Evolutionary conservation across 768 basidiomycete species (phyloP).

Genomic region (Termitomyces bulborhizus): DNA sequence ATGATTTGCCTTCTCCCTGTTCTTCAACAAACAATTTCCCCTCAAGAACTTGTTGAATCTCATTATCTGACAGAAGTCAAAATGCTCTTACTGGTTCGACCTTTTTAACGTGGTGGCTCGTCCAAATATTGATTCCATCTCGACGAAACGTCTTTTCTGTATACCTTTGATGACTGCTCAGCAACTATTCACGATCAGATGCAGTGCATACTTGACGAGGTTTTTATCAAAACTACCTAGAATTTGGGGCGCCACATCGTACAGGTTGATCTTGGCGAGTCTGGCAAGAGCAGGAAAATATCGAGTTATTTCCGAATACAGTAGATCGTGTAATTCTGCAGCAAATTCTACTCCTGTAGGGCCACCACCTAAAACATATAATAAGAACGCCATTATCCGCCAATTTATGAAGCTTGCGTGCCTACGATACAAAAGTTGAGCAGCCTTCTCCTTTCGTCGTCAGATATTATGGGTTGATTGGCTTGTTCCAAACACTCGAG

Average conservation of each 20-base stretch:
- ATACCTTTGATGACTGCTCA: slow-evolving; percentile 35
- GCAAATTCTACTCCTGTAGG: slow-evolving; percentile 81
- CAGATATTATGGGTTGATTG: slow-evolving; percentile 71
- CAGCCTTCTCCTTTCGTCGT: slow-evolving; percentile 65
- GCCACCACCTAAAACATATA: slow-evolving; percentile 47
- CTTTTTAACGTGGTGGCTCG: slow-evolving; percentile 66
- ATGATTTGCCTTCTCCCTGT: slow-evolving; percentile 6
- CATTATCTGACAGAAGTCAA: background rate
- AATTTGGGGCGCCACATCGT: slow-evolving; percentile 77
- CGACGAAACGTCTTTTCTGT: slow-evolving; percentile 65
- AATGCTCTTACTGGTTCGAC: slow-evolving; percentile 47
- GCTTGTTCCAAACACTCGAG: slow-evolving; percentile 91
- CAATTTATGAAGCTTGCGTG: slow-evolving; percentile 18
- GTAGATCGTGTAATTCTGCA: slow-evolving; percentile 75
- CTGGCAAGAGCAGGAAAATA: slow-evolving; percentile 61
- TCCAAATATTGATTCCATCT: slow-evolving; percentile 69
- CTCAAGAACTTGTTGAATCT: background rate
- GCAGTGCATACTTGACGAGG: slow-evolving; percentile 43
- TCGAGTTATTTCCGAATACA: slow-evolving; percentile 55
- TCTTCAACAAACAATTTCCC: slow-evolving; percentile 8
- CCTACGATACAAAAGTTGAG: slow-evolving; percentile 88
- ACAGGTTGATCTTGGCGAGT: slow-evolving; percentile 67
- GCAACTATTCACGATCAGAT: background rate
- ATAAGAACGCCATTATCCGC: background rate
- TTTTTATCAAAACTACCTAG: slow-evolving; percentile 68